These are phyloP conservation scores for Vigna nakashimae DNA, from an alignment of 306 rosid genomes.

Conservation along the genomic window DNA sequence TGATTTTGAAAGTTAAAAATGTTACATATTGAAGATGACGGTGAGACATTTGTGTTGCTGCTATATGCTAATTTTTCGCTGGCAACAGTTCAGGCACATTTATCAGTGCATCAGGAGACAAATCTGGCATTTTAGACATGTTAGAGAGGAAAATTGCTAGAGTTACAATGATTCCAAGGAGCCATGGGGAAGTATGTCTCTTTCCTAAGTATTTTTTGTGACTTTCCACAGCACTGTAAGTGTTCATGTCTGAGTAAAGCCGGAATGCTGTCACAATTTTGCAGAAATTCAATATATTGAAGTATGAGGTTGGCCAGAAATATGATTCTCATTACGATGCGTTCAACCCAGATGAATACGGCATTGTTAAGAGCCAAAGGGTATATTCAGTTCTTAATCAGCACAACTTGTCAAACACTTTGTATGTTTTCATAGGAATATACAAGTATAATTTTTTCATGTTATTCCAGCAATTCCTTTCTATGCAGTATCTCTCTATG, in stretches of 20 bases:
- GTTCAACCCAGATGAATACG: constrained; percentile 86
- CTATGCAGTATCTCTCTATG: not conserved
- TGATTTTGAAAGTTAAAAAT: constrained; percentile 28
- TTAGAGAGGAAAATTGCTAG: constrained; percentile 89
- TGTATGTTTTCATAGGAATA: not conserved
- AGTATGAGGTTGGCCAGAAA: constrained; percentile 85
- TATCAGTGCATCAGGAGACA: constrained; percentile 75
- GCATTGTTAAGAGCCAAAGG: constrained; percentile 91
- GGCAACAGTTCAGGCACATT: constrained; percentile 83
- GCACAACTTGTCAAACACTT: not conserved
- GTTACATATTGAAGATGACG: constrained; percentile 10
- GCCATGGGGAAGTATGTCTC: constrained; percentile 80
- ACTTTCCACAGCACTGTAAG: constrained; percentile 6
- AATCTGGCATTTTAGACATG: constrained; percentile 62
- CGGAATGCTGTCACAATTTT: constrained; percentile 53
- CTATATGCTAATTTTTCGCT: constrained; percentile 24
- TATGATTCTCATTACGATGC: constrained; percentile 90
- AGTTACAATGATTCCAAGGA: constrained; percentile 86
- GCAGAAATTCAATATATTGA: constrained; percentile 90
- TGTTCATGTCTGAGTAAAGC: constrained; percentile 42
- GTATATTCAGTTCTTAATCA: constrained; percentile 41
- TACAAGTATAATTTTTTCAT: not conserved
- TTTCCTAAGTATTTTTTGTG: not conserved
- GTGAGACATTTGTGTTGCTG: constrained; percentile 25
- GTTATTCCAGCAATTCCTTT: not conserved